These are phyloP conservation scores for Vitis hybrid DNA, from an alignment of 177 flowering plant species.

Conservation along the genomic window DNA sequence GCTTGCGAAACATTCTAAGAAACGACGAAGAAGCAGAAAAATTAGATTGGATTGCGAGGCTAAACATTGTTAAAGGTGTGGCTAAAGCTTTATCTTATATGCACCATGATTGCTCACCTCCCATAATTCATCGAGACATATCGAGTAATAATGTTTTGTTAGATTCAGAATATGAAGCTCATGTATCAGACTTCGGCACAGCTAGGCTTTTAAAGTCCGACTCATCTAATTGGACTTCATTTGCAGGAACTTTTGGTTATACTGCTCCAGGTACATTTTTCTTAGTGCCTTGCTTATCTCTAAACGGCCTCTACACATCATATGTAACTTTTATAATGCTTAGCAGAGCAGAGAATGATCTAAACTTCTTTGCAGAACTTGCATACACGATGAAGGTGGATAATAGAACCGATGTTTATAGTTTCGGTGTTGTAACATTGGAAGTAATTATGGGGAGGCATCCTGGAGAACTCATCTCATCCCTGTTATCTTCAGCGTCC, in stretches of 20 bases:
- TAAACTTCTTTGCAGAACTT: constrained; percentile 5
- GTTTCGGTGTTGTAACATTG: constrained; percentile 19
- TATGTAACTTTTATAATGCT: too few relatives aligned
- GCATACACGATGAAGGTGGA: constrained; percentile 12
- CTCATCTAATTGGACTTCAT: constrained; percentile 17
- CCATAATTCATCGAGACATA: constrained; percentile 21
- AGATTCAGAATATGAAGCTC: constrained; percentile 13
- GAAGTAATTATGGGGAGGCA: constrained; percentile 24
- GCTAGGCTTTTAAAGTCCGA: constrained; percentile 17
- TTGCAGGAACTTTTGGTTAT: constrained; percentile 24
- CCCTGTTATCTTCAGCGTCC: not conserved
- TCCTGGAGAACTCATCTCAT: constrained; percentile 20
- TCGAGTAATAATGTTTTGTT: constrained; percentile 18
- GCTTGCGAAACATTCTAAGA: too few relatives aligned
- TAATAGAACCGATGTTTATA: constrained; percentile 18
- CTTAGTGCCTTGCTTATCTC: not conserved
- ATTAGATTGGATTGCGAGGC: too few relatives aligned
- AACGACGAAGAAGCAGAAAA: too few relatives aligned
- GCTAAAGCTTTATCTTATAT: constrained; percentile 18
- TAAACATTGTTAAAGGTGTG: constrained; percentile 12
- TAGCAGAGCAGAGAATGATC: too few relatives aligned
- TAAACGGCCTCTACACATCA: too few relatives aligned
- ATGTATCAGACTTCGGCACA: constrained; percentile 15
- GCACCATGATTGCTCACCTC: constrained; percentile 25
- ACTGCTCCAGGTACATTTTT: constrained; percentile 19